Evolutionary conservation across 1,284 basidiomycete genomes (phyloP), one percentile per base, ranked within the genome.

Genomic region (Apiotrichum akiyoshidainum): DNA sequence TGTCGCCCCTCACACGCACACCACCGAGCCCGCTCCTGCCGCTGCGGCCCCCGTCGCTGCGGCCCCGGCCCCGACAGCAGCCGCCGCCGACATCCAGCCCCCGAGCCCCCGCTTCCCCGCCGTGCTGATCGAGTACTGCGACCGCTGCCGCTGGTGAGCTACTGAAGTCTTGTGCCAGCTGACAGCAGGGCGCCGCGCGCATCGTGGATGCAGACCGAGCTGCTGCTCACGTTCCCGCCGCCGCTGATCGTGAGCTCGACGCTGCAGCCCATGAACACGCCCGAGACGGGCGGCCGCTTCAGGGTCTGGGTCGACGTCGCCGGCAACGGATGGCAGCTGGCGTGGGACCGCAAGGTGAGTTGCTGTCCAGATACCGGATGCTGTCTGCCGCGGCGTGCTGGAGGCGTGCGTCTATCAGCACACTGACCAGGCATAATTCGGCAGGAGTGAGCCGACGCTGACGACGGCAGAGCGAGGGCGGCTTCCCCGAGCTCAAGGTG

Each of bases 261-360:
- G 10, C 80, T 94, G 57, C 75, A 89, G 33, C 92, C 92, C 16
- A 80, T 86, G 54, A 89, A 86, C 68, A 73, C 85, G 17, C 87
- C 89, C 17, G 90, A 92, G 65, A 89, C 91, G 9, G 87, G 86
- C 39, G 92, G 92, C 22, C 82, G 90, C 31, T 96, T 95, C 74
- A 84, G 92, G 31, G 86, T 94, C 17, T 95, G 92, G 92, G 76
- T 94, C 33, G 83, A 83, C 40, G 26, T 58, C 11, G 67, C 73
- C 72, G 65, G 58, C 3, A 46, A 76, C 19, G 73, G 75, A 5
- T 74, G 77, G 14, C 60, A 73, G 49, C 60, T 78, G 10, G 69
- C 70, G 1, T 78, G 77, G 78, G 78, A 79, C 57, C 47, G 78
- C 0, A 79, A 80, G 71, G 70, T 79, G 52, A 56, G 71, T 31